phyloP scores from a whole-genome alignment of 164 flowering plant species.

The grape (Vitis vinifera) region DNA sequence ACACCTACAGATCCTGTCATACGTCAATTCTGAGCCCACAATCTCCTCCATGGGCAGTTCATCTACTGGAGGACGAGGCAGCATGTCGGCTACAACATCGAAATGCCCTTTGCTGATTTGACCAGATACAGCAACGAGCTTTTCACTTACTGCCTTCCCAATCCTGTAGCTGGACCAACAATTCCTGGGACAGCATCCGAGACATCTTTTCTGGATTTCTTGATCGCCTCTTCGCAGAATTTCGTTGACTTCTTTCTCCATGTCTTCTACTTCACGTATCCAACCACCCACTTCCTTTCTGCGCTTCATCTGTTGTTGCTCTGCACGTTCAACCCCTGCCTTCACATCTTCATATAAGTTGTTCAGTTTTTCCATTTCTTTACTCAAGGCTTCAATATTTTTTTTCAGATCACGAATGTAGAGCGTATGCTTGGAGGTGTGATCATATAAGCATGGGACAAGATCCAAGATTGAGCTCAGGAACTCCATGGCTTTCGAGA shows the following conservation, averaged over 20 bases:
- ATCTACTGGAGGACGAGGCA: background rate
- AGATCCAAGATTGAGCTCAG: background rate
- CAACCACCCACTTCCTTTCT: background rate
- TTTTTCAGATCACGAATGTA: background rate
- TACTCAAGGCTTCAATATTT: background rate
- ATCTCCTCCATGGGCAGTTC: background rate
- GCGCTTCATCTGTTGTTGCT: background rate
- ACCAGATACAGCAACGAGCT: background rate
- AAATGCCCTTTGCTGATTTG: background rate
- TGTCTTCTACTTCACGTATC: background rate
- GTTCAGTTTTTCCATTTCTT: background rate
- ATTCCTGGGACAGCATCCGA: background rate
- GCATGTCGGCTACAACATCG: background rate
- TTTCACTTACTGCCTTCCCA: background rate
- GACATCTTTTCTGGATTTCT: background rate
- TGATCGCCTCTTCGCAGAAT: background rate
- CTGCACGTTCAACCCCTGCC: background rate
- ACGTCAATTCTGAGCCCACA: background rate
- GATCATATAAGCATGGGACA: background rate
- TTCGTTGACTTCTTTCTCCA: background rate
- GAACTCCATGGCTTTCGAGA: background rate
- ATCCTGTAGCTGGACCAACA: background rate
- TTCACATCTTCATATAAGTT: background rate
- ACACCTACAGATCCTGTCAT: background rate
- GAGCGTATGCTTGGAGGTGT: background rate